phyloP scores from a whole-genome alignment of 169 alveolate genomes.

The Blepharisma undulans region DNA sequence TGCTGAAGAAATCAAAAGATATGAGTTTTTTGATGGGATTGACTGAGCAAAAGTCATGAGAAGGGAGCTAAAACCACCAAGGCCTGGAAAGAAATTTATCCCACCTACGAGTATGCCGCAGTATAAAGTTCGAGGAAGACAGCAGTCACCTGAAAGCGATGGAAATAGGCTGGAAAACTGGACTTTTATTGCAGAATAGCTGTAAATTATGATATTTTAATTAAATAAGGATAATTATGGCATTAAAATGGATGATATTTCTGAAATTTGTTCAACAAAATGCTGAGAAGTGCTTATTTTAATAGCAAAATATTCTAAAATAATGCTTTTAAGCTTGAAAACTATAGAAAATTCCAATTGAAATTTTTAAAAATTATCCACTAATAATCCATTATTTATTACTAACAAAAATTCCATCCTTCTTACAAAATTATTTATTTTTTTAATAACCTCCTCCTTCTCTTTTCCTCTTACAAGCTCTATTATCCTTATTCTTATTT shows the following conservation, averaged over 20 bases:
- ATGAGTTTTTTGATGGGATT: constrained; percentile 67
- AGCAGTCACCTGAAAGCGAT: neutral
- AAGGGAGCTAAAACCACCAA: constrained; percentile 28
- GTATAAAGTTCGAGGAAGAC: neutral
- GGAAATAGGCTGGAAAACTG: neutral
- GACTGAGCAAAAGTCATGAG: constrained; percentile 75
- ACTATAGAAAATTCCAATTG: neutral
- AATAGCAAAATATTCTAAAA: neutral
- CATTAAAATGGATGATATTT: neutral
- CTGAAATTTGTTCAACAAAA: neutral
- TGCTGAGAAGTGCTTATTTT: neutral
- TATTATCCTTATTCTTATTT: neutral
- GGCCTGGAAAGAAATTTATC: neutral
- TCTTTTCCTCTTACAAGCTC: neutral
- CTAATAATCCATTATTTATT: neutral
- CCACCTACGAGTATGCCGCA: neutral
- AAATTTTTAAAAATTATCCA: no score
- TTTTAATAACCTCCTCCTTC: neutral
- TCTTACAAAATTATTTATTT: neutral
- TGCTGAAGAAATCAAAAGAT: constrained; percentile 76
- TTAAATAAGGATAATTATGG: neutral
- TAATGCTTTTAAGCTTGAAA: no score
- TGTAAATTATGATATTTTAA: neutral
- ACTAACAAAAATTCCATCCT: neutral
- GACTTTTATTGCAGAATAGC: neutral